Evolutionary conservation across 805 yeast species (phyloP).

Genomic region (Saccharomyces jurei): DNA sequence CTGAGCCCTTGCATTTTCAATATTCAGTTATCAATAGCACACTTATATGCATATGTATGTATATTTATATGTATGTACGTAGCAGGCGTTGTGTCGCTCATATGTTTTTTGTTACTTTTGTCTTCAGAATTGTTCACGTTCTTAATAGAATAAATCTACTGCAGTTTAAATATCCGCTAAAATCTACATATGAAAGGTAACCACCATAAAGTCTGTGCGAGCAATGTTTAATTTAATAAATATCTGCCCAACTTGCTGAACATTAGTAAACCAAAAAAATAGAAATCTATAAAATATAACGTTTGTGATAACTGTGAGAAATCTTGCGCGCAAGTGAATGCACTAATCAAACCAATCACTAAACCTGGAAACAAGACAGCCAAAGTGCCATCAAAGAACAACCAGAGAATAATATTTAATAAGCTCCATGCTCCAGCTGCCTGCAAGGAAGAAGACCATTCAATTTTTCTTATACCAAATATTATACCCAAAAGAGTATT

Average conservation of each 20-base stretch:
- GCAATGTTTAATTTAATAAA: conserved; percentile 25
- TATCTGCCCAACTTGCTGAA: conserved; percentile 65
- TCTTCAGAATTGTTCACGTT: background rate
- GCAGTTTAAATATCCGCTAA: background rate
- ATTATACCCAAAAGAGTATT: conserved; percentile 64
- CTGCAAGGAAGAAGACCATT: conserved; percentile 61
- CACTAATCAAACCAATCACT: conserved; percentile 11
- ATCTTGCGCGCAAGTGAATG: background rate
- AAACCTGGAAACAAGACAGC: conserved; percentile 38
- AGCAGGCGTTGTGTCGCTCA: background rate
- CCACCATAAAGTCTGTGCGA: background rate
- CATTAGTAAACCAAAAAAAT: conserved; percentile 55
- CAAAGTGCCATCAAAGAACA: conserved; percentile 51
- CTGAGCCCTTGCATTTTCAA: background rate
- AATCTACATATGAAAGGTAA: background rate
- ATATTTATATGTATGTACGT: background rate
- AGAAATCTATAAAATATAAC: conserved; percentile 39
- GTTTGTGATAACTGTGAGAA: conserved; percentile 6
- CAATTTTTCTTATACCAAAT: conserved; percentile 59
- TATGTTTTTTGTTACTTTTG: background rate
- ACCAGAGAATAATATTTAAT: conserved; percentile 60
- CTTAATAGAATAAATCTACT: background rate
- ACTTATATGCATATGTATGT: background rate
- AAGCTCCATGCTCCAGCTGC: conserved; percentile 56
- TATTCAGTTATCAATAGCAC: background rate